Evolutionary conservation across 169 alveolate genomes (phyloP).

Genomic region (Theileria luwenshuni): DNA sequence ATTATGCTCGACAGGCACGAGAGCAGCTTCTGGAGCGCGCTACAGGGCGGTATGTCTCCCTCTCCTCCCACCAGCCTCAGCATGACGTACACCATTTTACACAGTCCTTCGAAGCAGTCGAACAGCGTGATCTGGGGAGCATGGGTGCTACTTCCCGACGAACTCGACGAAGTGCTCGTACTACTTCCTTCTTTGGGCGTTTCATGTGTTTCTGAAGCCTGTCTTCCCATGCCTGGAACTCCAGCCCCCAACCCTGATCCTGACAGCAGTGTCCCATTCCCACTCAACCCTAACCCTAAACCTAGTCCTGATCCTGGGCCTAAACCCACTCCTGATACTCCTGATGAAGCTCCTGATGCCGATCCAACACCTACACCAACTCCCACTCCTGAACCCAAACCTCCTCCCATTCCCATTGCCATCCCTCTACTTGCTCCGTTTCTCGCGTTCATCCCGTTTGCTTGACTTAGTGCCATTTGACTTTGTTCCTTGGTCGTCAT

Average conservation of each 20-base stretch:
- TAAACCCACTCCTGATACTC: no score
- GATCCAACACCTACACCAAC: not conserved
- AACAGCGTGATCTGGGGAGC: conserved; percentile 62
- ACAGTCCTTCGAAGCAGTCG: conserved; percentile 73
- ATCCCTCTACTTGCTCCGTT: not conserved
- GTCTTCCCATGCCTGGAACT: not conserved
- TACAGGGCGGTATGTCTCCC: conserved; percentile 82
- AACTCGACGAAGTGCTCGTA: not conserved
- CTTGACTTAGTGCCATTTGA: not conserved
- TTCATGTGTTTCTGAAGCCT: not conserved
- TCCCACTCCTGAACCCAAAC: not conserved
- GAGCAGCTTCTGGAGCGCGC: conserved; percentile 82
- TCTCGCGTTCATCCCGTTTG: not conserved
- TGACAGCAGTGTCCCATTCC: no score
- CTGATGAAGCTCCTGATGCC: not conserved
- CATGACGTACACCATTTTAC: conserved; percentile 84
- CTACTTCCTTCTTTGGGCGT: not conserved
- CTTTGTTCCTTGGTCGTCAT: conserved; percentile 8
- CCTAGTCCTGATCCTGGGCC: no score
- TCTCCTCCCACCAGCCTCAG: conserved; percentile 80
- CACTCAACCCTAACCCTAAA: no score
- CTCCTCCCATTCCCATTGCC: not conserved
- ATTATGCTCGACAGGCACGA: conserved; percentile 76
- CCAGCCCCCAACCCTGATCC: no score
- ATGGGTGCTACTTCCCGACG: not conserved